phyloP scores from a whole-genome alignment of 2,329 filamentous ascomycete genomes.

The Stenocarpella maydis region DNA sequence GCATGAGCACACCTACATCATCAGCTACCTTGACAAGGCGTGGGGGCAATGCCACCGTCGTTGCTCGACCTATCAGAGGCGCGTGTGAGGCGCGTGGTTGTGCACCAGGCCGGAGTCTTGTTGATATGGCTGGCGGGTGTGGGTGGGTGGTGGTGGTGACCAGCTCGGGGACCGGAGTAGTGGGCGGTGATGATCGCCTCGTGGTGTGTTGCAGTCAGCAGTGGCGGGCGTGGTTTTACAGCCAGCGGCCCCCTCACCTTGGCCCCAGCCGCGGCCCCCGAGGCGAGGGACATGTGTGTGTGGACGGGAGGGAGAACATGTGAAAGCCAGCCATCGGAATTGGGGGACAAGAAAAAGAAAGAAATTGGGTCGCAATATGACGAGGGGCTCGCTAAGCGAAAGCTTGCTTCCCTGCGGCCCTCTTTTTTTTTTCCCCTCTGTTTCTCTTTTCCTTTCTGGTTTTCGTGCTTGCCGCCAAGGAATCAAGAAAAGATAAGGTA shows the following conservation, averaged over 20 bases:
- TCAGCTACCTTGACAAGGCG: background rate
- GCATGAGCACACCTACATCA: background rate
- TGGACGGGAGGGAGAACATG: background rate
- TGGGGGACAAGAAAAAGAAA: background rate
- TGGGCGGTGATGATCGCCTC: constrained; percentile 5
- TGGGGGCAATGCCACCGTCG: background rate
- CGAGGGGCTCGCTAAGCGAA: background rate
- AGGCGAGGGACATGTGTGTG: background rate
- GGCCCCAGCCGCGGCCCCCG: constrained; percentile 14
- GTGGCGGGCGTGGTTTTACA: background rate
- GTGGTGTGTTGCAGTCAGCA: constrained; percentile 15
- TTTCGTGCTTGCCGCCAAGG: no score
- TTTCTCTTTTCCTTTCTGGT: no score
- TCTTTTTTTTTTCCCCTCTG: background rate
- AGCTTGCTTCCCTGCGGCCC: background rate
- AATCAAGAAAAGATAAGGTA: no score
- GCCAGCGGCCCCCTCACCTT: background rate
- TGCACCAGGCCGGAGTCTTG: background rate
- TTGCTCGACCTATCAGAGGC: background rate
- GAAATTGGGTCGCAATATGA: background rate
- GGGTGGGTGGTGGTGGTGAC: no score
- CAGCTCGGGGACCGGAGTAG: no score
- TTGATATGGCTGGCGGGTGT: background rate
- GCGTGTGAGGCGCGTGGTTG: background rate
- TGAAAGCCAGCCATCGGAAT: constrained; percentile 15